Conservation (phyloP, 2,329 filamentous ascomycete genomes). For the Fusarium nurragi region DNA sequence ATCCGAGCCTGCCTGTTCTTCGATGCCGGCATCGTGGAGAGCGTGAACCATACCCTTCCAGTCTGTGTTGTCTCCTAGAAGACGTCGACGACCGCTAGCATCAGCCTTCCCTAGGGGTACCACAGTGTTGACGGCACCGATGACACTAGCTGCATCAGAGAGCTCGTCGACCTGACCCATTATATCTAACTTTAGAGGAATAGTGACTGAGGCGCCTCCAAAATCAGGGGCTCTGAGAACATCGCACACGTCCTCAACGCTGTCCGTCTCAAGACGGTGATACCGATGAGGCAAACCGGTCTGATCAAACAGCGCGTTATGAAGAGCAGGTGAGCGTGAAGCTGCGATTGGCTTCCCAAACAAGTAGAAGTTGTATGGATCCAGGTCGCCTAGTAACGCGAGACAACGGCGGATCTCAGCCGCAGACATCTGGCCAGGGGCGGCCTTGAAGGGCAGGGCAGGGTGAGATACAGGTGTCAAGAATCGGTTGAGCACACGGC, state of each 20-base stretch:
- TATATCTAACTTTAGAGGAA: conserved; percentile 91
- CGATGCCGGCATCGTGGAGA: conserved; percentile 74
- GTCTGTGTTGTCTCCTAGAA: conserved; percentile 93
- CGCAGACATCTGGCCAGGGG: conserved; percentile 91
- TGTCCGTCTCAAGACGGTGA: conserved; percentile 76
- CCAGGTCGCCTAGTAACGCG: conserved; percentile 80
- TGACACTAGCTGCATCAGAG: conserved; percentile 78
- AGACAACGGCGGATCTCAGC: conserved; percentile 85
- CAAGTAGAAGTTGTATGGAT: conserved; percentile 80
- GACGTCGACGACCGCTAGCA: conserved; percentile 57
- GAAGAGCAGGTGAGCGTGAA: conserved; percentile 86
- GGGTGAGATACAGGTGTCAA: conserved; percentile 95
- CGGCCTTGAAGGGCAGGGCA: conserved; percentile 88
- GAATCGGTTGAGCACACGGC: conserved; percentile 89
- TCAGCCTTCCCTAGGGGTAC: conserved; percentile 63
- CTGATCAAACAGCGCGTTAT: conserved; percentile 83
- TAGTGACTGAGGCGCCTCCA: conserved; percentile 94
- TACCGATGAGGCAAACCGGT: conserved; percentile 89
- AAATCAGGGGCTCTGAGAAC: conserved; percentile 78
- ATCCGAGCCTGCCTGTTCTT: conserved; percentile 44
- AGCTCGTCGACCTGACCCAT: conserved; percentile 83
- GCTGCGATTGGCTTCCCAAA: conserved; percentile 86
- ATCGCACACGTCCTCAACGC: conserved; percentile 66
- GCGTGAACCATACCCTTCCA: conserved; percentile 91
- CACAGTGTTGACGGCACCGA: conserved; percentile 96